These are phyloP conservation scores for Jatropha curcas DNA, from an alignment of 345 rosid species.

Conservation along the genomic window DNA sequence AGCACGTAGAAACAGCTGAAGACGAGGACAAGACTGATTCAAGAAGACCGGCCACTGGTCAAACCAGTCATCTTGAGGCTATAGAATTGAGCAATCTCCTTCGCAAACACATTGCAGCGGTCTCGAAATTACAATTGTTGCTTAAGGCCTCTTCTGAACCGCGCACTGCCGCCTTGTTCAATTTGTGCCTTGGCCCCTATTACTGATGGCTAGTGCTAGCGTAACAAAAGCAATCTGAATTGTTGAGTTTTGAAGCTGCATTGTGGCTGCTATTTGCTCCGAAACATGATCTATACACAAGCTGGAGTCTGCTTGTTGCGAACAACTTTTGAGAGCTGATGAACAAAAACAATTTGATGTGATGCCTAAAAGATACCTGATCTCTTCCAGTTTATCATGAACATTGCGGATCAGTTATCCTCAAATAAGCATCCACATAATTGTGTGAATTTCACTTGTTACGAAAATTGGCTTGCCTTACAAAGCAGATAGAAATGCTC, in stretches of 20 bases:
- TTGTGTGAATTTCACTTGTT: no score
- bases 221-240: background rate
- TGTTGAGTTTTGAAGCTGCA: background rate
- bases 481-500: no score
- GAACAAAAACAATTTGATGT: background rate
- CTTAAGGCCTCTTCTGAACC: background rate
- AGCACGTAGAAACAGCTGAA: conserved; percentile 61
- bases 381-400: no score
- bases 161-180: background rate
- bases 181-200: conserved; percentile 4
- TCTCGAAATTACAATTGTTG: conserved; percentile 32
- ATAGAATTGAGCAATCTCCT: conserved; percentile 81
- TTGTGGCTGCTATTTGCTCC: conserved; percentile 7
- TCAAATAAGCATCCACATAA: no score
- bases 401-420: no score
- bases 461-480: no score
- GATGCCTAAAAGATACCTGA: background rate
- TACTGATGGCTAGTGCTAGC: background rate
- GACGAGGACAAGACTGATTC: conserved; percentile 69
- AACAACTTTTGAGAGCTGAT: background rate
- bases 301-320: background rate
- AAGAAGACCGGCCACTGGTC: conserved; percentile 75
- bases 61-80: conserved; percentile 91
- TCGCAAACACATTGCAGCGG: conserved; percentile 65
- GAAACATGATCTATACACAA: background rate